Conservation (phyloP, 306 rosid species). For the Medicago truncatula region MtrunA17r5.0-ANR NC_053048.1:42445501-42446000, state of each 20-base stretch:
- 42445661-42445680: not conserved
- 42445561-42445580: not conserved
- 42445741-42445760: not conserved
- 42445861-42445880: not conserved
- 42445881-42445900: not conserved
- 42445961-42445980: too few species aligned
- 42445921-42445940: too few species aligned
- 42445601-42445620: not conserved
- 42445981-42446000: too few species aligned
- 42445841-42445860: not conserved
- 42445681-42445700: not conserved
- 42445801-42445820: conserved; percentile 40
- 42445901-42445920: too few species aligned
- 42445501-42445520: too few species aligned
- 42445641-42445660: not conserved
- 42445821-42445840: conserved; percentile 40
- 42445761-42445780: conserved; percentile 41
- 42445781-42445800: conserved; percentile 3
- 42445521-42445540: too few species aligned
- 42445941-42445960: too few species aligned
- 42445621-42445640: conserved; percentile 6
- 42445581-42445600: too few species aligned
- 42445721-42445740: not conserved
- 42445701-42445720: not conserved
- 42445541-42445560: not conserved